Evolutionary conservation across 345 rosid genomes (phyloP).

Genomic region (Populus pruinosa): DNA sequence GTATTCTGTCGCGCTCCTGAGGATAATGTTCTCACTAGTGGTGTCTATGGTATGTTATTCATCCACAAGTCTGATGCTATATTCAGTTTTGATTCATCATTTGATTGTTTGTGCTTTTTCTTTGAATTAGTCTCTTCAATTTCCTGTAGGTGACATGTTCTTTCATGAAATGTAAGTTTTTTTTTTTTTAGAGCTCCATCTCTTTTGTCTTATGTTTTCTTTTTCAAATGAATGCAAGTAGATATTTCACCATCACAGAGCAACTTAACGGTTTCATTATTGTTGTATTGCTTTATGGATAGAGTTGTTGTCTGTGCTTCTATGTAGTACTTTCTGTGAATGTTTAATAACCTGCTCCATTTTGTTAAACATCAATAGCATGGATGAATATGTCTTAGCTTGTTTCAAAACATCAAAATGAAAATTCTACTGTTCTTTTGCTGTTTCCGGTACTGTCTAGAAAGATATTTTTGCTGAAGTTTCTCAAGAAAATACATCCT

Average conservation of each 20-base stretch:
- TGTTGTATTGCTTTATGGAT: neutral
- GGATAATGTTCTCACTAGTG: slow-evolving; percentile 55
- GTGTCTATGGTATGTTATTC: slow-evolving; percentile 51
- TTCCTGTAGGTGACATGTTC: no score
- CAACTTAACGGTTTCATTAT: neutral
- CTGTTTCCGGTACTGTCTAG: neutral
- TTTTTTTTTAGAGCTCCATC: no score
- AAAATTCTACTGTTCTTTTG: neutral
- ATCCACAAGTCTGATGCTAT: neutral
- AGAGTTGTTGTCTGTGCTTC: no score
- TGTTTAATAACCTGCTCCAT: neutral
- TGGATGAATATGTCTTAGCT: neutral
- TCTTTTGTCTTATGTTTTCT: no score
- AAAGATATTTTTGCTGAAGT: neutral
- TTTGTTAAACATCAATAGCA: neutral
- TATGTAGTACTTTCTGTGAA: neutral
- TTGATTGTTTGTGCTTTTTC: neutral
- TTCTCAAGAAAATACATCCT: neutral
- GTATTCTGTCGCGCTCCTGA: slow-evolving; percentile 83
- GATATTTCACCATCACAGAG: no score
- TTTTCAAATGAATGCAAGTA: no score
- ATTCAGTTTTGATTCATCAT: neutral
- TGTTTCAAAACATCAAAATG: no score
- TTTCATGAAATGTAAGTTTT: no score
- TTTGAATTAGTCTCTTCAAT: neutral